Percentiles rank a stretch among this genome's conserved stretches.
Conservation (phyloP, 176 grass and related monocot species). For the Phyllostachys edulis region DNA sequence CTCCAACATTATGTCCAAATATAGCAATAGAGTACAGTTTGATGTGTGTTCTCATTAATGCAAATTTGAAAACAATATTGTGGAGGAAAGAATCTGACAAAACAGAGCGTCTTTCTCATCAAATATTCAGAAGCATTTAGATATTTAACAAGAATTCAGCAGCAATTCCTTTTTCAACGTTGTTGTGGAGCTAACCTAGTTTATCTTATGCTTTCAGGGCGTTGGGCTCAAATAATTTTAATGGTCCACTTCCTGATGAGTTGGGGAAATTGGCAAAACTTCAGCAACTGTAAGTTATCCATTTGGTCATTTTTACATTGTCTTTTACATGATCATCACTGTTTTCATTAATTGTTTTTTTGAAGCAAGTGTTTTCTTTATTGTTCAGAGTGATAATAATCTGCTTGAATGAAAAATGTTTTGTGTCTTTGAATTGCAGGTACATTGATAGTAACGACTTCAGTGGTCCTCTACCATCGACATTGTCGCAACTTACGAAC, state of each 20-base stretch:
- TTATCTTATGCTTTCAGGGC: slow-evolving; percentile 44
- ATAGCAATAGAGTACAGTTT: not conserved
- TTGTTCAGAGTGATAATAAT: slow-evolving; percentile 37
- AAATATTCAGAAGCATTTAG: not conserved
- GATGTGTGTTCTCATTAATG: slow-evolving; percentile 1
- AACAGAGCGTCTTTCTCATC: not conserved
- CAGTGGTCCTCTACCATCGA: slow-evolving; percentile 55
- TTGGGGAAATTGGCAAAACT: slow-evolving; percentile 67
- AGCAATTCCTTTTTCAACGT: not conserved
- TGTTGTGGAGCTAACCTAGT: not conserved
- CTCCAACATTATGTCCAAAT: not conserved
- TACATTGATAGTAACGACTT: slow-evolving; percentile 77
- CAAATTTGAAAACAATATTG: not conserved
- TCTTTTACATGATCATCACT: not conserved
- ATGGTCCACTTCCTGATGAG: slow-evolving; percentile 68
- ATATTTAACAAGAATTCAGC: not conserved
- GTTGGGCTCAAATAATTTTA: slow-evolving; percentile 70
- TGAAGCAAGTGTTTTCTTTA: slow-evolving; percentile 12
- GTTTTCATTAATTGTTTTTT: too few relatives aligned
- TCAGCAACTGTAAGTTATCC: slow-evolving; percentile 53
- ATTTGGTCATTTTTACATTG: slow-evolving; percentile 2
- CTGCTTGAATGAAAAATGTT: not conserved
- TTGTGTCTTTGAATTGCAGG: slow-evolving; percentile 43
- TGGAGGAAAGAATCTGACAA: not conserved
- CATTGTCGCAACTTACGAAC: slow-evolving; percentile 61